phyloP scores from a whole-genome alignment of 257 asterid species.

The Vinca minor region DNA sequence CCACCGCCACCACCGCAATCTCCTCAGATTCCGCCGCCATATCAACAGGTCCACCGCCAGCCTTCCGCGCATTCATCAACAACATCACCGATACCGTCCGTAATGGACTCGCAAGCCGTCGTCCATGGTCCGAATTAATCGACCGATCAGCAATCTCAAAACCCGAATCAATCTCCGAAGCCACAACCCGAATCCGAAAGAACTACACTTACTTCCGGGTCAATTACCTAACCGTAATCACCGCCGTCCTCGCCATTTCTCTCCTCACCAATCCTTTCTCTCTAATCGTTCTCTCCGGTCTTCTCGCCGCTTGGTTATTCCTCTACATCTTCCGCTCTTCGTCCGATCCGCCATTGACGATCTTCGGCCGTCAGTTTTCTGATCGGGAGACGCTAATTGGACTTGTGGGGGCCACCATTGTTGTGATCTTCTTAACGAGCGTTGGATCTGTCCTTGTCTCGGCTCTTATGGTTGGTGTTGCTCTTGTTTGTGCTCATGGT shows the following conservation, averaged over 20 bases:
- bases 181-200: slow-evolving; percentile 65
- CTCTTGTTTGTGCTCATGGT: slow-evolving; percentile 58
- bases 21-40: slow-evolving; percentile 21
- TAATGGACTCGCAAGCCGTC: slow-evolving; percentile 54
- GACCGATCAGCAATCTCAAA: slow-evolving; percentile 69
- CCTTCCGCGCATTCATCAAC: slow-evolving; percentile 43
- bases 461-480: slow-evolving; percentile 71
- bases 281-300: slow-evolving; percentile 56
- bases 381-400: slow-evolving; percentile 61
- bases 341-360: slow-evolving; percentile 60
- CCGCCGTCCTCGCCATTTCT: slow-evolving; percentile 47
- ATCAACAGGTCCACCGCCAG: slow-evolving; percentile 31
- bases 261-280: slow-evolving; percentile 69
- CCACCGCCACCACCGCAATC: slow-evolving; percentile 17
- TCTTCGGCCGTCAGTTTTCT: slow-evolving; percentile 72
- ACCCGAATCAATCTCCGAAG: slow-evolving; percentile 69
- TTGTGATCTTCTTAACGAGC: slow-evolving; percentile 73
- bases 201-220: slow-evolving; percentile 57
- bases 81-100: slow-evolving; percentile 42
- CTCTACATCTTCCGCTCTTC: slow-evolving; percentile 74
- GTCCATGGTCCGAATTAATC: slow-evolving; percentile 74
- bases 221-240: slow-evolving; percentile 52
- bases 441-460: slow-evolving; percentile 83
- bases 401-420: slow-evolving; percentile 35
- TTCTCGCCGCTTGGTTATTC: slow-evolving; percentile 78